Evolutionary conservation across 306 rosid genomes (phyloP), one percentile per base, ranked within the genome.

Genomic region (Mucuna pruriens): DNA sequence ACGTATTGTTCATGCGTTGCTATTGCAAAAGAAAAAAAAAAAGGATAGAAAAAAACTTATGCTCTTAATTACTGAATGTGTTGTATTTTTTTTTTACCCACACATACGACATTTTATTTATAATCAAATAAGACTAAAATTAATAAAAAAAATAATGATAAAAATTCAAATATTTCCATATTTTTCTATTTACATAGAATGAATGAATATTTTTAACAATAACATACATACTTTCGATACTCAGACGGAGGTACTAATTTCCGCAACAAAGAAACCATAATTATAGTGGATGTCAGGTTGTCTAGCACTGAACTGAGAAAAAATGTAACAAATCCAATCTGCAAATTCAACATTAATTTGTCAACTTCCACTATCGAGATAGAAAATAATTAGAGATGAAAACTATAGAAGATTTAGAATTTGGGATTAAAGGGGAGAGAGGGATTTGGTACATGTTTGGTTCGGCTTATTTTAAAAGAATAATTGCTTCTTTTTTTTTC

Each of bases 201-300:
- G n/a, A n/a, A n/a, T n/a, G n/a, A n/a, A n/a, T n/a, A n/a, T n/a
- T n/a, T n/a, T n/a, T n/a, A n/a, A n/a, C n/a, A n/a, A n/a, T n/a
- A n/a, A n/a, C 40, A 40, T 7, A 78, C 92, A 49, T 93, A 93
- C 99, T 90, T 95, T 78, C 96, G 94, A 65, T 90, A 95, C 77
- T 95, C 99, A 39, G 98, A 90, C 23, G 91, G 97, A 84, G 98
- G 98, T 82, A 90, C 93, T 74, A 95, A 88, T 81, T 95, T 95
- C 82, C 94, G 88, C 87, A 95, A 86, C 66, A 95, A 82, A 79
- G 97, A 95, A 80, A 95, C 95, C 99, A 95, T 95, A 86, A 93
- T 85, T 67, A 95, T 95, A 68, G 99, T 95, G 46, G 99, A 90
- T 22, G 99, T 95, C 84, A 95, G 88, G 90, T 95, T 95, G 92